Evolutionary conservation across 257 asterid genomes (phyloP).

Genomic region (Jasminum sambac): DNA sequence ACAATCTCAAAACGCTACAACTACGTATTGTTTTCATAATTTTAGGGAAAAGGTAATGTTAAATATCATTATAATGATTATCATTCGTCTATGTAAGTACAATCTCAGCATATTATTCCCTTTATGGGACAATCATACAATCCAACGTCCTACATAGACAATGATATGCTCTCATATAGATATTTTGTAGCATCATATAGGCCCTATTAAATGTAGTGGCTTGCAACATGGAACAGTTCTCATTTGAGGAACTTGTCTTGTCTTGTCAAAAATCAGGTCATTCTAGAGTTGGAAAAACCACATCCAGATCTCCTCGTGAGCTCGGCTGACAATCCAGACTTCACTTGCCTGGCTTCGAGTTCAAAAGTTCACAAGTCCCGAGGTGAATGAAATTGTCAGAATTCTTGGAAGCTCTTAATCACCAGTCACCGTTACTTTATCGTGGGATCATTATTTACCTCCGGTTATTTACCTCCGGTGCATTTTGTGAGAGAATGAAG

Average conservation of each 20-base stretch:
- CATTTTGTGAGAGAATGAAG: too few species aligned
- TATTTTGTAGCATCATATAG: too few species aligned
- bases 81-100: too few species aligned
- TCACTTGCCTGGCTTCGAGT: conserved; percentile 50
- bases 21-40: not conserved
- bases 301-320: conserved; percentile 48
- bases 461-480: conserved; percentile 7
- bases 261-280: conserved; percentile 45
- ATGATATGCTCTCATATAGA: too few species aligned
- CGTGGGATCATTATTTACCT: not conserved
- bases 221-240: too few species aligned
- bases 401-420: not conserved
- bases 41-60: too few species aligned
- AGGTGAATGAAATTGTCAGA: conserved; percentile 1
- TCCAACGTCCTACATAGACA: too few species aligned
- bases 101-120: too few species aligned
- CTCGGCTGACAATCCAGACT: conserved; percentile 65
- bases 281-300: conserved; percentile 73
- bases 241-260: conserved; percentile 4
- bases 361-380: conserved; percentile 30
- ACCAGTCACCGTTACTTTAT: not conserved
- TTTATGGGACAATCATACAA: too few species aligned
- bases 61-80: too few species aligned
- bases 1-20: not conserved
- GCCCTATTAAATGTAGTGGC: too few species aligned